Conservation (phyloP, 2,329 filamentous ascomycete genomes). For the Neurospora sp. region DNA sequence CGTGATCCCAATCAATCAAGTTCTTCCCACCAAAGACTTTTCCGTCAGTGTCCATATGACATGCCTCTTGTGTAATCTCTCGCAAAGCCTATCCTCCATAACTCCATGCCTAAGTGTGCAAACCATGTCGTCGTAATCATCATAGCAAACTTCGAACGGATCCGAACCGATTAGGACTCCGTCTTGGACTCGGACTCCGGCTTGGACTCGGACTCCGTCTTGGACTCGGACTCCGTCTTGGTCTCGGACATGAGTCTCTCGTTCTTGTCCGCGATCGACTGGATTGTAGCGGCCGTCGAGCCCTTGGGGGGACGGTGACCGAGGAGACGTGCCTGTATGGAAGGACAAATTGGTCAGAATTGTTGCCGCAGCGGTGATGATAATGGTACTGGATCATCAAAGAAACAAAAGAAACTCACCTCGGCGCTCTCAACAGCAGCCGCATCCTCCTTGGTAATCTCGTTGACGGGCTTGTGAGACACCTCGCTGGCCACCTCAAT, state of each 20-base stretch:
- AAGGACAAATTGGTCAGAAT: background rate
- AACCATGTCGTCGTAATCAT: background rate
- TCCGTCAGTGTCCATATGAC: background rate
- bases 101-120: background rate
- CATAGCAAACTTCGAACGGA: background rate
- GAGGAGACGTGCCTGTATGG: slow-evolving; percentile 9
- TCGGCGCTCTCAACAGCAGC: slow-evolving; percentile 20
- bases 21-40: background rate
- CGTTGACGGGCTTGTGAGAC: slow-evolving; percentile 17
- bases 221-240: too few species aligned
- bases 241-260: background rate
- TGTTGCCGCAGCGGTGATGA: background rate
- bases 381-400: background rate
- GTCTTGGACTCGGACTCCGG: too few species aligned
- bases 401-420: slow-evolving; percentile 7
- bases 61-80: background rate
- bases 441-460: slow-evolving; percentile 24
- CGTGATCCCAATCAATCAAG: background rate
- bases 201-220: too few species aligned
- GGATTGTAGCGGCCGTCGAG: slow-evolving; percentile 20
- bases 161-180: background rate
- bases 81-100: background rate
- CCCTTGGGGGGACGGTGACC: slow-evolving; percentile 18
- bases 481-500: slow-evolving; percentile 21
- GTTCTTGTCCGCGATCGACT: slow-evolving; percentile 21